Evolutionary conservation across 148 eudicot genomes (phyloP), one percentile per base, ranked within the genome.

Genomic region (Euryodendron excelsum): DNA sequence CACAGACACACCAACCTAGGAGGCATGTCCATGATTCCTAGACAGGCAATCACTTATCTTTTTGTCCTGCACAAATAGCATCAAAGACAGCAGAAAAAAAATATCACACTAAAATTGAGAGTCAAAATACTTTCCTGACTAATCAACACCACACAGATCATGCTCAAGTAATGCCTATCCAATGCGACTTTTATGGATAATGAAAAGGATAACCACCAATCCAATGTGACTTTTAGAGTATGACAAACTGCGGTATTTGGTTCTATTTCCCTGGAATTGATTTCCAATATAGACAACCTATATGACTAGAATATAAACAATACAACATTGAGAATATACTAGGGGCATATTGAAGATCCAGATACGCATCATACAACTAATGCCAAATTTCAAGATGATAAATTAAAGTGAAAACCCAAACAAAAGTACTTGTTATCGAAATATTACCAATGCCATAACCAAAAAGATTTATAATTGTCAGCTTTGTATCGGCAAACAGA

Each of bases 381-480:
- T 3, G 50, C 50, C 72, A 52, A 39, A n/a, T 1, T 33, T 21
- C 3, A 4, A 3, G 11, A 75, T 11, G 4, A 52, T 21, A 25
- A 13, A 64, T 20, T 58, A 45, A 28, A 30, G 70, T 37, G 25
- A 39, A 55, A 77, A 50, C 20, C 11, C 72, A 41, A 62, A 39
- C 18, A 34, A 31, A 58, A 39, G 25, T 21, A 27, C 36, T 33
- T 10, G 31, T 27, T 37, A 27, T 28, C 18, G 27, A 67, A 37
- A 82, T n/a, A 65, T 90, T 91, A 96, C 98, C 99, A 63, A 96
- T 91, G 80, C 90, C 99, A 85, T 96, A 96, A 53, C 99, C 99
- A 83, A 88, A 82, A 81, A 96, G 82, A 86, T 96, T 96, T 56
- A 96, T 93, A 28, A 88, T 60, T 8, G 98, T 96, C 79, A 96